Percentiles rank a stretch among this genome's conserved stretches.
phyloP scores from a whole-genome alignment of 305 asterid species.

The Withania somnifera region DNA sequence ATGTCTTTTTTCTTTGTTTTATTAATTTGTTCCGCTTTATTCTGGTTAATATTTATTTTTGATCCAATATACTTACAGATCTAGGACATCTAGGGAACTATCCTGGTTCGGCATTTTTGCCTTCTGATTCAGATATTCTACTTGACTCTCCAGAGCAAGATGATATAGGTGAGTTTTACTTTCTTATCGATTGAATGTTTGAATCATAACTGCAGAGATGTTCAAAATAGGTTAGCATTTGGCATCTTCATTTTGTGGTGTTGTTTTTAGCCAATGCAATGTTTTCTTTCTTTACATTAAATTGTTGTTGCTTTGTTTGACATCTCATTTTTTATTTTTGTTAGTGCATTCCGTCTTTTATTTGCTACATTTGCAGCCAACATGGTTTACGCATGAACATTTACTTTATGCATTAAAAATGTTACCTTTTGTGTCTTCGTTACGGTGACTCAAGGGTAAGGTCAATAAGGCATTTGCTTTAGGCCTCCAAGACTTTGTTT shows the following conservation, averaged over 20 bases:
- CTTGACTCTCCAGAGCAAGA: constrained; percentile 89
- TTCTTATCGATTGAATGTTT: not conserved
- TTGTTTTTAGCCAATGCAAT: not conserved
- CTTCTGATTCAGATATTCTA: constrained; percentile 88
- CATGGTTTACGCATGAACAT: not conserved
- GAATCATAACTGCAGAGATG: not conserved
- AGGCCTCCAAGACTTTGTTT: no score
- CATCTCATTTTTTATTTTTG: not conserved
- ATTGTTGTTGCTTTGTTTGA: not conserved
- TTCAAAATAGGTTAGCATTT: not conserved
- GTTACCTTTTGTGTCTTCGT: no score
- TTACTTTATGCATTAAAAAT: no score
- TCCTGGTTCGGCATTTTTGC: constrained; percentile 83
- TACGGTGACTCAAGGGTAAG: no score
- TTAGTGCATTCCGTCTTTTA: not conserved
- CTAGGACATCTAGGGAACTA: constrained; percentile 92
- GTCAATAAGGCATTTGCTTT: no score
- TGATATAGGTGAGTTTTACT: constrained; percentile 57
- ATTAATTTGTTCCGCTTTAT: not conserved
- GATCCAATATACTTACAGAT: constrained; percentile 36
- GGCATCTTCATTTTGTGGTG: not conserved
- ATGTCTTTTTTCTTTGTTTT: not conserved
- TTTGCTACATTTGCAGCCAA: not conserved
- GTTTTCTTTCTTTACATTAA: not conserved
- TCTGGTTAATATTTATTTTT: not conserved